Base-by-base conservation (phyloP, 176 grass and related monocot genomes). In the Zea luxurians region DNA sequence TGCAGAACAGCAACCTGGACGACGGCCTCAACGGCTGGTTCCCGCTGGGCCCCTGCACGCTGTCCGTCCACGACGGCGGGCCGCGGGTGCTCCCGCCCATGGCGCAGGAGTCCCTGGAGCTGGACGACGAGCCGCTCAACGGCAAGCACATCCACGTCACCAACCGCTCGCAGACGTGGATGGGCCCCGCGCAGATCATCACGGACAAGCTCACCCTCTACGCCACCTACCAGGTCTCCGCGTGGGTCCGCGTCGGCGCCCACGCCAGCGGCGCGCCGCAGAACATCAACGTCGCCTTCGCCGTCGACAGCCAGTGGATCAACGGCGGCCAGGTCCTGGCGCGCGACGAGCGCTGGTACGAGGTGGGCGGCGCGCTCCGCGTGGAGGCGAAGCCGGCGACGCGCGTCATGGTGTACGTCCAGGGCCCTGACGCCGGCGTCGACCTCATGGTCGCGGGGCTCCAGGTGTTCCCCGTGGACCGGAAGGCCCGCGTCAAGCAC, bases 371-470 rank as follows among this genome's bases (percentile, higher is more conserved):
- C 3, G 84, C 89, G 6, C 88, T 97, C 77, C 86, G 94, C 1
- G 75, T 94, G 6, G 94, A 97, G 87, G 6, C 78, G 48, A 87
- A 70, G 80, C 83, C 75, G 38, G 18, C 85, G 17, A 68, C 80
- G 1, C 86, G 82, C 20, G 91, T 83, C 55, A 78, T 92, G 79
- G 83, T 93, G 5, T 97, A 90, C 76, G 73, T 94, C 3, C 94
- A 97, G 68, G 94, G 94, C 68, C 87, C 94, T 0, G 82, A 81
- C 4, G 63, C 82, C 0, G 87, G 94, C 55, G 77, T 97, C 13
- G 89, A 97, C 68, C 87, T 97, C 27, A 97, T 97, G 91, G 91
- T 97, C 13, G 87, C 91, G 0, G 91, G 85, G 16, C 75, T 97
- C 53, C 91, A 88, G 77, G 89, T 97, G 15, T 94, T 97, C 80